Base-by-base conservation (phyloP, 345 rosid genomes). In the Adansonia digitata region DNA sequence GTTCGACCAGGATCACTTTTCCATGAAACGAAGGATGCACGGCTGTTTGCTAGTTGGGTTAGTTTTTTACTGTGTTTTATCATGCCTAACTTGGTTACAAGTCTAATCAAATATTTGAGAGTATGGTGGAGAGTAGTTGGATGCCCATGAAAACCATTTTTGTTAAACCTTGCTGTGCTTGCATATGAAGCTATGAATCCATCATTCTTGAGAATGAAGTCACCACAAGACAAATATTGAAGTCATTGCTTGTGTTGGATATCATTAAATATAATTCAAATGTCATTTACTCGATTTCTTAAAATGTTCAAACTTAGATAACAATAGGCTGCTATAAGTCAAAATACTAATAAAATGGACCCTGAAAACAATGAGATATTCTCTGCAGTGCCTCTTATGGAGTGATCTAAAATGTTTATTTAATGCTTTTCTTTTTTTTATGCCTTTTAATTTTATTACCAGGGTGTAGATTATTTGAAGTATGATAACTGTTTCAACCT, bases 401-500 rank as follows among this genome's bases (percentile, higher is more conserved):
- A n/a, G n/a, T n/a, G n/a, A n/a, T n/a, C n/a, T n/a, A 60, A 31
- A 39, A 7, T 52, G 43, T 37, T 7, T 15, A 56, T 14, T 74
- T 62, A 37, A 76, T 51, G 64, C 37, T 74, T 74, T 43, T 15
- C 46, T 73, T n/a, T n/a, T n/a, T n/a, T n/a, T n/a, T n/a, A n/a
- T n/a, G n/a, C n/a, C n/a, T n/a, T n/a, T n/a, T n/a, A n/a, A 13
- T 70, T 76, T 15, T 77, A 53, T 78, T 82, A 27, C 34, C 86
- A 94, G 98, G 98, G 80, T 78, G 93, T 94, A 70, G 98, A 94
- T 78, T 94, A 94, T 85, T 85, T 92, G 88, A 94, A 94, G 86
- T 92, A 94, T 60, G 98, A 94, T 82, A 94, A 94, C 77, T 94
- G 98, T 82, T 94, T 85, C 82, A 94, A 94, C 86, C 85, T 94